phyloP scores from a whole-genome alignment of 2,329 filamentous ascomycete species.

The Lomentospora prolificans region DNA sequence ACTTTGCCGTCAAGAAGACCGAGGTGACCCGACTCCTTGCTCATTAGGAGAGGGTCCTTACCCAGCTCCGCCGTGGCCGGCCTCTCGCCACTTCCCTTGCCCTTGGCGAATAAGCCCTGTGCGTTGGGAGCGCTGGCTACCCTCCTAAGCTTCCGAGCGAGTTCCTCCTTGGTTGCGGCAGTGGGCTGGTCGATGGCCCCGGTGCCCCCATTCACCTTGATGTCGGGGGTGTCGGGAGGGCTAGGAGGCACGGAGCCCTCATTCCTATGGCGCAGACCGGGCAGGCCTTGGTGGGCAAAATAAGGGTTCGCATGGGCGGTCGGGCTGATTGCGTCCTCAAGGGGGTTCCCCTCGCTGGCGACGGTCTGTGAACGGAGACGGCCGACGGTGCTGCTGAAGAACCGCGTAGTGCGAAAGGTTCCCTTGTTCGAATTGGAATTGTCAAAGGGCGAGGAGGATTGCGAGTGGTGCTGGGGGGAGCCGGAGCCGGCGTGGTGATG shows the following conservation, averaged over 20 bases:
- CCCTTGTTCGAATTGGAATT: slow-evolving; percentile 34
- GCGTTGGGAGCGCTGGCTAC: slow-evolving; percentile 96
- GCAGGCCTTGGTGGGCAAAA: slow-evolving; percentile 91
- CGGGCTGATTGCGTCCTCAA: slow-evolving; percentile 83
- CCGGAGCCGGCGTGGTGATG: slow-evolving; percentile 10
- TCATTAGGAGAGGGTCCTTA: slow-evolving; percentile 61
- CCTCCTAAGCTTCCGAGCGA: slow-evolving; percentile 83
- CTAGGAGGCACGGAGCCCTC: slow-evolving; percentile 87
- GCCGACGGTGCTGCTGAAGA: slow-evolving; percentile 76
- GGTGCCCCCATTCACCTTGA: slow-evolving; percentile 62
- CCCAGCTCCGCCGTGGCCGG: slow-evolving; percentile 79
- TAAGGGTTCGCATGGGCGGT: slow-evolving; percentile 95
- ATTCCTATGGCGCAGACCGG: slow-evolving; percentile 87
- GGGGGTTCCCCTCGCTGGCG: slow-evolving; percentile 81
- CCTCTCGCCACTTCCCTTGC: slow-evolving; percentile 49
- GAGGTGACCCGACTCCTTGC: slow-evolving; percentile 33
- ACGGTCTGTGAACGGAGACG: slow-evolving; percentile 85
- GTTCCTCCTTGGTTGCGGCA: slow-evolving; percentile 79
- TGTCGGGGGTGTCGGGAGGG: slow-evolving; percentile 77
- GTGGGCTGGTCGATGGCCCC: slow-evolving; percentile 57
- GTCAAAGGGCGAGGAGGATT: slow-evolving; percentile 14
- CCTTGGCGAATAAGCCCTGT: slow-evolving; percentile 72
- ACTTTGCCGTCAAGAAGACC: slow-evolving; percentile 24
- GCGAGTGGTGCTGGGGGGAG: not conserved
- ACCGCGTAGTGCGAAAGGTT: slow-evolving; percentile 73